phyloP scores from a whole-genome alignment of 1,284 basidiomycete genomes.

The Cystobasidium sp. region DNA sequence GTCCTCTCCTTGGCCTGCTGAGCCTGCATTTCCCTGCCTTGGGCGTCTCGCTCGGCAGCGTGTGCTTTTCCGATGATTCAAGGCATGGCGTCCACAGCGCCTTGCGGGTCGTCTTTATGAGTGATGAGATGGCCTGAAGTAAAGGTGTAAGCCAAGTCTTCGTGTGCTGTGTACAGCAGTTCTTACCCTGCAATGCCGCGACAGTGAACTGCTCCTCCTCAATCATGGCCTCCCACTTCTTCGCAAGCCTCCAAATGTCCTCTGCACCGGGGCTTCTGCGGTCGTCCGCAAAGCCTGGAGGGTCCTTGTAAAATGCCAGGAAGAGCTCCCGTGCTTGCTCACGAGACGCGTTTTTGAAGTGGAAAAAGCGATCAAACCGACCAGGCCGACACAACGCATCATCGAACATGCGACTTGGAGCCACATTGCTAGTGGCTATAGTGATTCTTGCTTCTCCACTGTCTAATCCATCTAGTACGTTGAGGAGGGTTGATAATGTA shows the following conservation, averaged over 20 bases:
- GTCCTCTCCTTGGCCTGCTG: too few relatives aligned
- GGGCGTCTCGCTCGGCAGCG: background rate
- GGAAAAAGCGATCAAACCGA: constrained; percentile 17
- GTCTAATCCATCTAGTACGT: constrained; percentile 9
- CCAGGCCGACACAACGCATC: constrained; percentile 70
- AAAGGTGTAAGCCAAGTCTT: background rate
- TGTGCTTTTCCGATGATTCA: background rate
- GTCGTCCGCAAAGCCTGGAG: constrained; percentile 9
- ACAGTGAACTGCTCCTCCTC: constrained; percentile 32
- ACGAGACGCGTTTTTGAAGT: constrained; percentile 22
- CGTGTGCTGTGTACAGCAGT: too few relatives aligned
- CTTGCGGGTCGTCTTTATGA: constrained; percentile 21
- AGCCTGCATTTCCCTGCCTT: background rate
- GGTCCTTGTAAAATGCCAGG: constrained; percentile 35
- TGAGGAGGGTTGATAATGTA: too few relatives aligned
- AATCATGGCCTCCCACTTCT: constrained; percentile 17
- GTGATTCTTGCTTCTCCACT: constrained; percentile 32
- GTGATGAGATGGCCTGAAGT: constrained; percentile 25
- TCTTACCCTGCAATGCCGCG: constrained; percentile 27
- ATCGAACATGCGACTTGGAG: constrained; percentile 71
- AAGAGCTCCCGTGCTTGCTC: constrained; percentile 30
- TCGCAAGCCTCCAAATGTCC: constrained; percentile 14
- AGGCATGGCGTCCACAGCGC: constrained; percentile 18
- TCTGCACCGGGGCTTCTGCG: background rate
- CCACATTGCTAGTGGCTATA: constrained; percentile 64